phyloP scores from a whole-genome alignment of 805 yeast species.

The Sugiyamaella mastotermitis region DNA sequence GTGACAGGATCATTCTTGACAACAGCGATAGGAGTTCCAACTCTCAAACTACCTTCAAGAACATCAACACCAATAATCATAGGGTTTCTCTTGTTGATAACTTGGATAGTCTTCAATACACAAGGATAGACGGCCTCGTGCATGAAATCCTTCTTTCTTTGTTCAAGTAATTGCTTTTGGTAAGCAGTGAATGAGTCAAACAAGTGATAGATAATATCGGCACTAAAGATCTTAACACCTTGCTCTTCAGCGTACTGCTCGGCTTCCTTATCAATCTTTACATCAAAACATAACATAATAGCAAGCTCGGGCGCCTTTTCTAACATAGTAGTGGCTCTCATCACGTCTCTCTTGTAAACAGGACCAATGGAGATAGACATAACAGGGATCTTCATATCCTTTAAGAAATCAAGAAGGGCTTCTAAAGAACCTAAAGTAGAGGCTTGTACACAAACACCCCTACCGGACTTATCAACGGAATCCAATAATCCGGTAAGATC shows the following conservation, averaged over 20 bases:
- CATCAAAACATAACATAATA: slow-evolving; percentile 98
- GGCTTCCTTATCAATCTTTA: slow-evolving; percentile 94
- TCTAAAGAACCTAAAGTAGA: slow-evolving; percentile 97
- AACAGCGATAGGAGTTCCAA: slow-evolving; percentile 94
- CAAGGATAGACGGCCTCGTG: slow-evolving; percentile 92
- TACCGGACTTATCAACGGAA: slow-evolving; percentile 90
- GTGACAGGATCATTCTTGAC: slow-evolving; percentile 86
- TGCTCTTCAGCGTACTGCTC: slow-evolving; percentile 96
- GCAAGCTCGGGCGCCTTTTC: slow-evolving; percentile 95
- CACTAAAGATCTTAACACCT: slow-evolving; percentile 85
- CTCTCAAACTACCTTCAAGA: slow-evolving; percentile 76
- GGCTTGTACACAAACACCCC: slow-evolving; percentile 98
- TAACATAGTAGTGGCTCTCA: slow-evolving; percentile 95
- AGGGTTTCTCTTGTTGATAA: slow-evolving; percentile 97
- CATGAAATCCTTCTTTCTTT: slow-evolving; percentile 81
- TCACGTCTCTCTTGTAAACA: slow-evolving; percentile 94
- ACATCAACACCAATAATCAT: slow-evolving; percentile 99
- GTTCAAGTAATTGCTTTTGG: slow-evolving; percentile 81
- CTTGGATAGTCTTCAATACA: slow-evolving; percentile 89
- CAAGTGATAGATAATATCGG: slow-evolving; percentile 93
- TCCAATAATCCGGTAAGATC: slow-evolving; percentile 92
- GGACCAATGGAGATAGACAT: slow-evolving; percentile 99
- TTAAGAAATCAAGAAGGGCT: slow-evolving; percentile 93
- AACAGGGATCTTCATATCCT: slow-evolving; percentile 98
- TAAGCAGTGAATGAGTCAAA: slow-evolving; percentile 92